These are phyloP conservation scores for Didymella segeticola DNA, from an alignment of 2,329 filamentous ascomycete genomes.

Conservation along the genomic window DNA sequence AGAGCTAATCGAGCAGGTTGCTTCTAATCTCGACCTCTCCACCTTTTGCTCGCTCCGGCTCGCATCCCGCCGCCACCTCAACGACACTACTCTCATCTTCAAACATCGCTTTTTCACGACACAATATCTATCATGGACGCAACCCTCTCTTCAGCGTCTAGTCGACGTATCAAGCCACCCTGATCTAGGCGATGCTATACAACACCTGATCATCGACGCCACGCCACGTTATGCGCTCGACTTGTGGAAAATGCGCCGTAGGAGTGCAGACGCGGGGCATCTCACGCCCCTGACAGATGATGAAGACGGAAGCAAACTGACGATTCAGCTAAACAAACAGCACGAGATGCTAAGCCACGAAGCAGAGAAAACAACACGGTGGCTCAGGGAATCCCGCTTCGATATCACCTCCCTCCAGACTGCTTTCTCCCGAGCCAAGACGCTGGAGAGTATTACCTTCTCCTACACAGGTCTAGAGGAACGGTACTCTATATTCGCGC, in stretches of 20 bases:
- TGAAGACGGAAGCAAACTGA: background rate
- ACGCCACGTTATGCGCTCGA: slow-evolving; percentile 33
- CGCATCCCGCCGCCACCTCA: background rate
- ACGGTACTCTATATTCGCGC: slow-evolving; percentile 21
- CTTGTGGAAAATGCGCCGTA: slow-evolving; percentile 30
- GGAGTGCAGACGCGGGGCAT: slow-evolving; percentile 17
- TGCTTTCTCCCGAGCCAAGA: background rate
- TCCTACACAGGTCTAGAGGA: slow-evolving; percentile 21
- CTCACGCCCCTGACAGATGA: background rate
- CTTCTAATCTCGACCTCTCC: background rate
- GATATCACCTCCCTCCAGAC: background rate
- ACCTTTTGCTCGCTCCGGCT: background rate
- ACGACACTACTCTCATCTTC: background rate
- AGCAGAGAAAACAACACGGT: background rate
- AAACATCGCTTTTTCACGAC: slow-evolving; percentile 5
- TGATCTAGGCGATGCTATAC: slow-evolving; percentile 7
- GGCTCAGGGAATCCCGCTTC: slow-evolving; percentile 7
- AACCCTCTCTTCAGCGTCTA: background rate
- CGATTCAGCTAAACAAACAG: background rate
- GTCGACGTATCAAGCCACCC: background rate
- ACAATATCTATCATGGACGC: background rate
- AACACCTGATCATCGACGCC: slow-evolving; percentile 34
- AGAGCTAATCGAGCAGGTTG: background rate
- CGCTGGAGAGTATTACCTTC: background rate
- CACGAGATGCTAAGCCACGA: background rate